Conservation (phyloP, 768 basidiomycete species). For the Imleria badia region DNA sequence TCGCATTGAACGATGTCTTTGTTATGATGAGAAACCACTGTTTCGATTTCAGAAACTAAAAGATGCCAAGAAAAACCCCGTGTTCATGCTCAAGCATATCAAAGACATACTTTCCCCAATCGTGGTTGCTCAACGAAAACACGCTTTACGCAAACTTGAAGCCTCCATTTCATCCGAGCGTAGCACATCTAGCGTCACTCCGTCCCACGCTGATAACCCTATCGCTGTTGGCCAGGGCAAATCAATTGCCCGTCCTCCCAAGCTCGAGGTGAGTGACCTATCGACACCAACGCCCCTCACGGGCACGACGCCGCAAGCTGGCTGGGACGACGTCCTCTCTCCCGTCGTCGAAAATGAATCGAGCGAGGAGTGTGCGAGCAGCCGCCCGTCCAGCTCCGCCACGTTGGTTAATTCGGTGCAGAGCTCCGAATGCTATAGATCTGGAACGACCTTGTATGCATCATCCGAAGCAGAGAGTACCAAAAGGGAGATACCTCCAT, state of each 20-base stretch:
- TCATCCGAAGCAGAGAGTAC: slow-evolving; percentile 35
- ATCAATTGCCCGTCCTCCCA: slow-evolving; percentile 57
- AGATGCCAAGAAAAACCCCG: slow-evolving; percentile 95
- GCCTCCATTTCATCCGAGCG: slow-evolving; percentile 47
- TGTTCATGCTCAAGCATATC: slow-evolving; percentile 98
- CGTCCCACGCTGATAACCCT: slow-evolving; percentile 24
- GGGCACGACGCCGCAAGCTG: slow-evolving; percentile 62
- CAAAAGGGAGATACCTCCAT: slow-evolving; percentile 43
- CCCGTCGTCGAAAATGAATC: slow-evolving; percentile 50
- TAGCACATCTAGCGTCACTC: slow-evolving; percentile 18
- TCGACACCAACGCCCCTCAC: slow-evolving; percentile 54
- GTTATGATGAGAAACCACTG: slow-evolving; percentile 97
- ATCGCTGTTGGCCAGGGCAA: slow-evolving; percentile 31
- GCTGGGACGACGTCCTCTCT: slow-evolving; percentile 75
- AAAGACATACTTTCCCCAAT: slow-evolving; percentile 95
- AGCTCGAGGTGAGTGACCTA: slow-evolving; percentile 67
- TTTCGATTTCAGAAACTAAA: slow-evolving; percentile 97
- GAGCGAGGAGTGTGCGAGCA: slow-evolving; percentile 42
- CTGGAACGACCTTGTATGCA: slow-evolving; percentile 16
- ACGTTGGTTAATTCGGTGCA: slow-evolving; percentile 34
- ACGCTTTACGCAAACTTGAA: slow-evolving; percentile 84
- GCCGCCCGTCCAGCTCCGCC: slow-evolving; percentile 37
- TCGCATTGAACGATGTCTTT: slow-evolving; percentile 88
- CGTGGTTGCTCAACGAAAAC: slow-evolving; percentile 94
- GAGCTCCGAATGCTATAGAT: slow-evolving; percentile 26